Evolutionary conservation across 1,284 basidiomycete species (phyloP).

Genomic region (Cutaneotrichosporon cavernicola): DNA sequence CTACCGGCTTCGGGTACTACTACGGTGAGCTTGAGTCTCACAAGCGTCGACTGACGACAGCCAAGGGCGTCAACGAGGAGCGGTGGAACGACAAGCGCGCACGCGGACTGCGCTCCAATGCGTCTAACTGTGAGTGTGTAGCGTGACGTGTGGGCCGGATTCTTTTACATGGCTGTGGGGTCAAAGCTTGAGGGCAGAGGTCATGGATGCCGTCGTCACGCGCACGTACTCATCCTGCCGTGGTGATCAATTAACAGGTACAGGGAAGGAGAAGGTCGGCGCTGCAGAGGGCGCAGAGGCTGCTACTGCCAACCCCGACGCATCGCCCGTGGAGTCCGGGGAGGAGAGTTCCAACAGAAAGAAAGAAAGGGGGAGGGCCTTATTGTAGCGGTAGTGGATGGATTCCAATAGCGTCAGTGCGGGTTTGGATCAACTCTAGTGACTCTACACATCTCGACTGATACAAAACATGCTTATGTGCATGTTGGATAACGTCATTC

Average conservation of each 20-base stretch:
- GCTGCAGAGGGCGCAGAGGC: slow-evolving; percentile 1
- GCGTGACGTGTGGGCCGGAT: background rate
- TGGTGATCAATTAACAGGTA: background rate
- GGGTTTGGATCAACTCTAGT: background rate
- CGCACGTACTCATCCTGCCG: too few species aligned
- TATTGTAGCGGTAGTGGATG: background rate
- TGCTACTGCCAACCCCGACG: background rate
- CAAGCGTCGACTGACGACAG: background rate
- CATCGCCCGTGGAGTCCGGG: background rate
- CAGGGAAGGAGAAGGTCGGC: slow-evolving; percentile 22
- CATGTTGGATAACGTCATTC: too few species aligned
- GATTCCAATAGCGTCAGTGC: background rate
- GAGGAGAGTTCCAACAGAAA: background rate
- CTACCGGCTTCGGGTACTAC: slow-evolving; percentile 57
- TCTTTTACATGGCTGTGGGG: background rate
- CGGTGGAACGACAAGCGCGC: slow-evolving; percentile 25
- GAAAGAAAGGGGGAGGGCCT: background rate
- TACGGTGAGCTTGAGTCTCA: slow-evolving; percentile 25
- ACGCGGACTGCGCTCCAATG: slow-evolving; percentile 15
- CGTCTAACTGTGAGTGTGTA: slow-evolving; percentile 18
- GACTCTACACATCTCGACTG: background rate
- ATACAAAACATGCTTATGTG: background rate
- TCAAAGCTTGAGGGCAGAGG: background rate
- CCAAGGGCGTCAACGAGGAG: slow-evolving; percentile 24
- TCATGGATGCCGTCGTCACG: too few species aligned